Base-by-base conservation (phyloP, 2,329 filamentous ascomycete species). In the Cadophora sp. region DNA sequence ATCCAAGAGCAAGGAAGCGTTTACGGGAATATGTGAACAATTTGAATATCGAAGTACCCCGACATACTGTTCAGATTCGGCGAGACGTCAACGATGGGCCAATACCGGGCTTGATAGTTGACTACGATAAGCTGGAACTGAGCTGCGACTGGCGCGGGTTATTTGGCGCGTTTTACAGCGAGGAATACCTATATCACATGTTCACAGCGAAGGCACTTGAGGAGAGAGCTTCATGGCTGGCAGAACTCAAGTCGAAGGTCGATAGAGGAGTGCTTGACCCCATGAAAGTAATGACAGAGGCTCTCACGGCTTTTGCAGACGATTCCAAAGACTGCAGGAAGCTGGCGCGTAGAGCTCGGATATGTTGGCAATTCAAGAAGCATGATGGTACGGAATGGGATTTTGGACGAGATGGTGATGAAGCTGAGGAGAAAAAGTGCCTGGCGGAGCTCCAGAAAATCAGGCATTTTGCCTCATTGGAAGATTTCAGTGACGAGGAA, bases 21-120 rank as follows among this genome's bases (percentile, higher is more conserved):
- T 26, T 69, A 29, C 50, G 60, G 7, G 29, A 27, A 55, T 50
- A 46, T 43, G 27, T 62, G 4, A 26, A 46, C 12, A 24, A 51
- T 26, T 43, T n/a, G 22, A 22, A 55, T 22, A 37, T 69, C 22
- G 62, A 62, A 43, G 37, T 19, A 19, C 69, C 67, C 5, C 16
- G 43, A 19, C 65, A 71, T 31, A 55, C 26, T 19, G 56, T 71
- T 26, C 66, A 70, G n/a, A 67, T 71, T 8, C 59, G 68, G 11
- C 63, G 65, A 14, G 64, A 69, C 37, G 22, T 69, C 16, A 69
- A 69, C 50, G 68, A 71, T 58, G 62, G 67, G 4, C 69, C 69
- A 14, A 67, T 71, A 40, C 61, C 68, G 11, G 56, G 46, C 0
- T 40, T 68, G 24, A 59, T 63, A 4, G n/a, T 65, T 2, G 51